Evolutionary conservation across 208 protist species (phyloP).

Genomic region (Acanthamoeba rhysodes): DNA sequence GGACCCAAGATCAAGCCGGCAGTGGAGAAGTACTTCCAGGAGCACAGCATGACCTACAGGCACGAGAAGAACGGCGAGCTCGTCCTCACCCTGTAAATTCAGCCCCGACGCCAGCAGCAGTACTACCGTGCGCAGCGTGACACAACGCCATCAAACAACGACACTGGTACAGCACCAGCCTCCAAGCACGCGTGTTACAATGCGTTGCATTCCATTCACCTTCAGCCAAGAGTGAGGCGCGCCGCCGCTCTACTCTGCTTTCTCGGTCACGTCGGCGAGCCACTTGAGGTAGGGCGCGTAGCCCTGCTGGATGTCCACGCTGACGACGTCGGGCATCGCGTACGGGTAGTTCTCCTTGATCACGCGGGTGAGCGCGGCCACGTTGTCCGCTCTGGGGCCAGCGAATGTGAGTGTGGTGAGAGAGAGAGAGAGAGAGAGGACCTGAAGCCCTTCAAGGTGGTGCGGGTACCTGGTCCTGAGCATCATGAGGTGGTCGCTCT

Average conservation of each 20-base stretch:
- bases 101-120: neutral
- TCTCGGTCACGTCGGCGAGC: slow-evolving; percentile 9
- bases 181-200: too few species aligned
- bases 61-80: slow-evolving; percentile 68
- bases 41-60: slow-evolving; percentile 63
- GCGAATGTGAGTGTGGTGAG: neutral
- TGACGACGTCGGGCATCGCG: slow-evolving; percentile 35
- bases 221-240: too few species aligned
- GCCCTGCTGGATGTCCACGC: slow-evolving; percentile 2
- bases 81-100: slow-evolving; percentile 21
- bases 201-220: too few species aligned
- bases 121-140: neutral
- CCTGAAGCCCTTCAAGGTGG: too few species aligned
- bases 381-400: neutral
- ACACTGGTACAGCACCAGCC: too few species aligned
- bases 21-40: slow-evolving; percentile 67
- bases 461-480: neutral
- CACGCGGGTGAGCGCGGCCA: neutral
- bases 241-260: neutral
- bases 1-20: slow-evolving; percentile 74
- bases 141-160: neutral
- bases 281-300: slow-evolving; percentile 57
- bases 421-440: too few species aligned
- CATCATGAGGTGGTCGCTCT: slow-evolving; percentile 51
- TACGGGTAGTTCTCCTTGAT: slow-evolving; percentile 50